phyloP scores from a whole-genome alignment of 768 basidiomycete genomes.

The Mycena vulgaris region DNA sequence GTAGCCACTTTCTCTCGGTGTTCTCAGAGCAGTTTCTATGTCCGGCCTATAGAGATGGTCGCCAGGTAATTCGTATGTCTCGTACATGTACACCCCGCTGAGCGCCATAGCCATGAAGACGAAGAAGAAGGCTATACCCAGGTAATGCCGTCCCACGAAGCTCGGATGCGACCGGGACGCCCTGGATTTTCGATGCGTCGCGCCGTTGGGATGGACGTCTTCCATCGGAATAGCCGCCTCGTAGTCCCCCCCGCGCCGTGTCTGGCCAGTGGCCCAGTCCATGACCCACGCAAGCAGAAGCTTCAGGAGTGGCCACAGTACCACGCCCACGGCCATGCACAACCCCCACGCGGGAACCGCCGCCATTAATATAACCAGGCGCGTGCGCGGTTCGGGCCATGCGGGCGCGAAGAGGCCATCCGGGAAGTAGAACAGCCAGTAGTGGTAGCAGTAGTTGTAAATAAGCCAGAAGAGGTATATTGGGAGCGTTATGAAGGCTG shows the following conservation, averaged over 20 bases:
- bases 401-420: constrained; percentile 15
- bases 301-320: constrained; percentile 17
- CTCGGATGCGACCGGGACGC: not conserved
- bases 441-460: constrained; percentile 9
- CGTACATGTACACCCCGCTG: constrained; percentile 27
- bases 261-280: too few species aligned
- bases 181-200: not conserved
- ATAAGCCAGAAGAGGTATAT: constrained; percentile 21
- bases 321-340: constrained; percentile 16
- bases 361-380: constrained; percentile 31
- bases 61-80: not conserved
- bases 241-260: constrained; percentile 4
- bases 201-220: not conserved
- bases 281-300: not conserved
- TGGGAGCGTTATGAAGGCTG: constrained; percentile 29
- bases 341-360: constrained; percentile 20
- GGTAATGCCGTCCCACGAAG: not conserved
- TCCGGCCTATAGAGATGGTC: not conserved
- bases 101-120: constrained; percentile 19
- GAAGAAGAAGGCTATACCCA: not conserved
- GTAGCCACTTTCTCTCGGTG: too few species aligned
- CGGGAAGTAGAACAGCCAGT: constrained; percentile 8
- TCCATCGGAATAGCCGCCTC: not conserved
- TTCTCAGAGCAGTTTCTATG: too few species aligned
- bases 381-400: constrained; percentile 26